Percentiles rank a stretch among this genome's conserved stretches.
Conservation (phyloP, 2,329 filamentous ascomycete genomes). For the Cytospora piceae region DNA sequence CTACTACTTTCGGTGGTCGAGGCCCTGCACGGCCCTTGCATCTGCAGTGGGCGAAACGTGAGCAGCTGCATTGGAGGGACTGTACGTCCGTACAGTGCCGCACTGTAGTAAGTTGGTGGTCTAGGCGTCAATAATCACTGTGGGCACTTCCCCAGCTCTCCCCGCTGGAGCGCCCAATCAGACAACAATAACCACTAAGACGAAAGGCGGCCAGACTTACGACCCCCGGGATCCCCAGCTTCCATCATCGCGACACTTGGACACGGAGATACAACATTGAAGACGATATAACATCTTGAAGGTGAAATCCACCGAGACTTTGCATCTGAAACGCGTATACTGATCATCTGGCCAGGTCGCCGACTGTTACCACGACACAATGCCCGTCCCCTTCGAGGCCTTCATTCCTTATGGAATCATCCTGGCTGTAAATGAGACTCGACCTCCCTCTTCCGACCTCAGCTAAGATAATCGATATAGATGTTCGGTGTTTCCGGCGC, state of each 20-base stretch:
- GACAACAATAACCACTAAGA: neutral
- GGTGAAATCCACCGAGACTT: neutral
- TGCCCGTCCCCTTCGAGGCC: constrained; percentile 68
- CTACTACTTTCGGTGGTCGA: neutral
- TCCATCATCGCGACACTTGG: constrained; percentile 9
- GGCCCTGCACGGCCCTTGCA: constrained; percentile 1
- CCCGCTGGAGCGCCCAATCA: neutral
- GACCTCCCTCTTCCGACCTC: constrained; percentile 21
- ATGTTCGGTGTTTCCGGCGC: constrained; percentile 67
- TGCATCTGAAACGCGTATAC: neutral
- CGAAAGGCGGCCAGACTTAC: constrained; percentile 1
- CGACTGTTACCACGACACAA: constrained; percentile 40
- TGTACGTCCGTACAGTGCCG: neutral
- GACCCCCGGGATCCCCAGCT: neutral
- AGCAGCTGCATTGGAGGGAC: constrained; percentile 2
- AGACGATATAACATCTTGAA: constrained; percentile 4
- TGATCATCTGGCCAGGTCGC: constrained; percentile 31
- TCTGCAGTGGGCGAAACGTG: constrained; percentile 19
- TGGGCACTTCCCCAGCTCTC: neutral
- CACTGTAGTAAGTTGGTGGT: neutral
- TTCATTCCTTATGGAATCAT: constrained; percentile 69
- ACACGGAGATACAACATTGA: neutral
- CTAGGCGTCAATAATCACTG: neutral
- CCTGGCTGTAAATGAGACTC: constrained; percentile 54
- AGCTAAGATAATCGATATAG: constrained; percentile 41